Evolutionary conservation across 176 grass and related monocot genomes (phyloP), one percentile per base, ranked within the genome.

Genomic region (Puccinellia tenuiflora): DNA sequence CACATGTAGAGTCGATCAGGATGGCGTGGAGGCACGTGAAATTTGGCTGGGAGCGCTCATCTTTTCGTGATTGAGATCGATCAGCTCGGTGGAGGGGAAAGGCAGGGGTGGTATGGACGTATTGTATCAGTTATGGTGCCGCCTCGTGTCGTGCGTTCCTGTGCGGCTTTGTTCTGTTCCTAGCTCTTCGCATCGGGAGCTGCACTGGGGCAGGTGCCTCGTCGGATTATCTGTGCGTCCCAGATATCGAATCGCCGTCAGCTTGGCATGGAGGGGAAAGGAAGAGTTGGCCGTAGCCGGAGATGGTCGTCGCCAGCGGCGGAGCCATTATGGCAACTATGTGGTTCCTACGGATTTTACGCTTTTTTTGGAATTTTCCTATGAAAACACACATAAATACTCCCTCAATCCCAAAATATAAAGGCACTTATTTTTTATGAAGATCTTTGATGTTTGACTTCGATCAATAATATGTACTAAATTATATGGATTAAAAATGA

Each of bases 11-110:
- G 43, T 12, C 42, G 40, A 72, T 28, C 17, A n/a, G 40, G 68
- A 43, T 33, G 77, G 47, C 14, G 39, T 15, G 2, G 52, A 42
- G 70, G 34, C 83, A 81, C 71, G 78, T 81, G 87, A 89, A 70
- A 62, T 76, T 52, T 70, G 42, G 87, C 38, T 25, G 6, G 20
- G 56, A 24, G 59, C n/a, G 17, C 73, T 68, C 21, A 88, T 43
- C 80, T 79, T 62, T 34, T 25, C 11, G 21, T 7, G 34, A 24
- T 24, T 15, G 57, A 75, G 57, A 75, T 57, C 10, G 51, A 77
- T 62, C 71, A 42, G 7, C 68, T 76, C 50, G 78, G 22, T 9
- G 48, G 18, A 68, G 22, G 64, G 9, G 38, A 79, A 88, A 25
- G 26, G 40, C 20, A 9, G 15, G 17, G 25, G 20, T 33, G 79